Evolutionary conservation across 2,329 filamentous ascomycete genomes (phyloP), one percentile per base, ranked within the genome.

Genomic region (Pseudocercospora fuligena): DNA sequence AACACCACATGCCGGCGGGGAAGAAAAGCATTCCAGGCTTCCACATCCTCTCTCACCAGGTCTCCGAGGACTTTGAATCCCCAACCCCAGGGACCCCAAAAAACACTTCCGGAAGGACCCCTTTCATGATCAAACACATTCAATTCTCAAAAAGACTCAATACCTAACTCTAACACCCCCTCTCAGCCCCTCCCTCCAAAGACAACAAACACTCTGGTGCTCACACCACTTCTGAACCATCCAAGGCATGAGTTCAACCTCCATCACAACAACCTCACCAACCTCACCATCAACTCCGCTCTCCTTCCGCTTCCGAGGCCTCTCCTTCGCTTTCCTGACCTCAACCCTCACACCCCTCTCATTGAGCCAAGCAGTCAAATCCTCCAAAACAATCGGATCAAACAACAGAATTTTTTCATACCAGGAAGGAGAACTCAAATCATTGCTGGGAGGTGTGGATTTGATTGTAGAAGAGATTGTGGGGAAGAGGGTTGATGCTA

Each of bases 331-430:
- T 51, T 25, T 57, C 54, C 60, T 63, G 8, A 63, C 65, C 68
- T 73, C 70, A 5, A 74, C 54, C 14, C 70, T 36, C 7, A 77
- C 14, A 36, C 71, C 76, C 60, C 77, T 69, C 2, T 57, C 70
- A 49, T 97, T 97, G 16, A 98, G 80, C 91, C 93, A 98, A 0
- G 82, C 80, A 0, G 94, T 87, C 14, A 99, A 82, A 70, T 97
- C 93, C 79, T 98, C 94, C 0, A 97, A 80, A 1, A 95, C 85
- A 51, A 99, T 90, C 0, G 94, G 93, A 73, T 98, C 94, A 76
- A 96, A 98, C 77, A 98, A 87, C 5, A 98, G 83, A 56, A 99
- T 97, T 80, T 93, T 96, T 79, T 98, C 93, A 73, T 96, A 85
- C 92, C 94, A 98, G 1, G 88, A 93, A 2, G 83, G 84, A 2